Conservation (phyloP, 176 grass and related monocot genomes). For the Aegilops umbellulata region DNA sequence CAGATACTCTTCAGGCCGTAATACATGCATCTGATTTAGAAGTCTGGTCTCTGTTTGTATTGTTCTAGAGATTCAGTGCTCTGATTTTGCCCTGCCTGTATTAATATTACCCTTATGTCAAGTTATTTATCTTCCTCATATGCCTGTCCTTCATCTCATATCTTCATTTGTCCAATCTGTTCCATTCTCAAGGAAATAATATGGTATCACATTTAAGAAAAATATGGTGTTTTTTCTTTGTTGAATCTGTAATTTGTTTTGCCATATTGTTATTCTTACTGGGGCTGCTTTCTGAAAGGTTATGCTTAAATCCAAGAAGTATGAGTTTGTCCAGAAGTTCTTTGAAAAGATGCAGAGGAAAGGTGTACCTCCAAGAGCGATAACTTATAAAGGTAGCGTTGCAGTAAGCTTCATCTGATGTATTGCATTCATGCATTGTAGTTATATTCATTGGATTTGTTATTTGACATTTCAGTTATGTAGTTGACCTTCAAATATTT, state of each 20-base stretch:
- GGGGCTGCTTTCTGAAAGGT: slow-evolving; percentile 66
- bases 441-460: background rate
- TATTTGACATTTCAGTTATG: background rate
- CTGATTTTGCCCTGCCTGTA: background rate
- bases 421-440: background rate
- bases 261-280: slow-evolving; percentile 38
- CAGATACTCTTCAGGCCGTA: background rate
- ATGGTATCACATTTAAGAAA: background rate
- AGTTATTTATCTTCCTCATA: background rate
- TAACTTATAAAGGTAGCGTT: slow-evolving; percentile 79
- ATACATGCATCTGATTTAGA: background rate
- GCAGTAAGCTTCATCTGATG: background rate
- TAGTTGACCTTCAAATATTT: slow-evolving; percentile 15
- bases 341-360: slow-evolving; percentile 87
- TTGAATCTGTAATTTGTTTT: slow-evolving; percentile 14
- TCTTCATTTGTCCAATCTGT: background rate
- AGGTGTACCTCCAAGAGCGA: slow-evolving; percentile 70
- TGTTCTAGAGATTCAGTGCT: background rate
- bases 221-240: background rate
- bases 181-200: background rate
- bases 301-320: slow-evolving; percentile 88
- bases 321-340: slow-evolving; percentile 82
- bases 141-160: slow-evolving; percentile 23
- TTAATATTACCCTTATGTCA: slow-evolving; percentile 24
- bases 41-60: background rate